A percentile compares a stretch with the other conserved stretches of the same genome.
These are phyloP conservation scores for Monosporascus sp. DNA, from an alignment of 2,329 filamentous ascomycete species.

Conservation along the genomic window DNA sequence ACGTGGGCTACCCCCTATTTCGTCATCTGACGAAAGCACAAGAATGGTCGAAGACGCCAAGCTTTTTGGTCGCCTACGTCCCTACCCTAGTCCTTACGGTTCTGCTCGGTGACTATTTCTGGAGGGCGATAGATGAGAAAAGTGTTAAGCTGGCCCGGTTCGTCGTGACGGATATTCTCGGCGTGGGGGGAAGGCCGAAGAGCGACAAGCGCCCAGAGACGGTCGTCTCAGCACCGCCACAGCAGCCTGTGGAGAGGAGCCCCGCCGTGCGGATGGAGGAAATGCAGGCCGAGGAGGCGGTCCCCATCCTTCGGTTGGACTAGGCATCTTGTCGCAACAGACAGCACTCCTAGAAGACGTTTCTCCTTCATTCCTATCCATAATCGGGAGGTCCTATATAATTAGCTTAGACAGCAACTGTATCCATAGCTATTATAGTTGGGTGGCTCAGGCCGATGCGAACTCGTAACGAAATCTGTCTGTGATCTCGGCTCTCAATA, in stretches of 20 bases:
- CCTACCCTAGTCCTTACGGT: background rate
- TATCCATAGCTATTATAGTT: no score
- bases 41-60: background rate
- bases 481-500: no score
- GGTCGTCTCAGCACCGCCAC: background rate
- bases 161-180: background rate
- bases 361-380: background rate
- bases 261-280: background rate
- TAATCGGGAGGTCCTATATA: background rate
- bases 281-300: background rate
- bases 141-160: background rate
- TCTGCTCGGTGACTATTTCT: background rate
- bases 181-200: conserved; percentile 1
- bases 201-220: background rate
- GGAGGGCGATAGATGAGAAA: background rate
- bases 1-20: background rate
- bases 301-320: background rate
- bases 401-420: background rate
- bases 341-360: background rate
- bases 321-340: background rate
- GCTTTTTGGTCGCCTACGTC: background rate
- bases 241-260: no score
- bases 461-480: no score
- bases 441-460: no score
- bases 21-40: background rate